These are phyloP conservation scores for Lunularia cruciata DNA, from an alignment of 225 moss, liverwort and hornwort genomes.

Conservation along the genomic window DNA sequence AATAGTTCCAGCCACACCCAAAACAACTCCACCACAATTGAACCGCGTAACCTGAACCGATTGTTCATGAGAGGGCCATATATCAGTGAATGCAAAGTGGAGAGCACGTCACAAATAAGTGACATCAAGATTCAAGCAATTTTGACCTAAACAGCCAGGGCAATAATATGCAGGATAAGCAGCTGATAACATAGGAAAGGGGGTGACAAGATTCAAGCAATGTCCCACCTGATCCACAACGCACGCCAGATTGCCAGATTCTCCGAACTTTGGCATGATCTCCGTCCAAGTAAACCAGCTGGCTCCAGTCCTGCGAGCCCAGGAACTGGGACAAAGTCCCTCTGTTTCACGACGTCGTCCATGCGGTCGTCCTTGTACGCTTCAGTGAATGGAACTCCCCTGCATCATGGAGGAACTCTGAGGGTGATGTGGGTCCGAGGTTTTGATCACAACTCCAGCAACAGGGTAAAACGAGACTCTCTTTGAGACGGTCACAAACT, in stretches of 20 bases:
- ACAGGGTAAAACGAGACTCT: conserved; percentile 37
- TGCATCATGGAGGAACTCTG: conserved; percentile 26
- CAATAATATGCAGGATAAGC: not conserved
- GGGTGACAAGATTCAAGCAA: not conserved
- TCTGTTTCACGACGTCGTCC: conserved; percentile 15
- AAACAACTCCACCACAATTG: conserved; percentile 34
- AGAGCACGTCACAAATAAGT: not conserved
- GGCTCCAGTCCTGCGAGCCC: conserved; percentile 38
- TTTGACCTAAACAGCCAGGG: not conserved
- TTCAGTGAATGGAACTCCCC: conserved; percentile 43
- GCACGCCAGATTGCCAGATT: conserved; percentile 25
- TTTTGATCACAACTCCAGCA: conserved; percentile 40
- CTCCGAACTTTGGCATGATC: conserved; percentile 19
- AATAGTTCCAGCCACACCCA: conserved; percentile 40
- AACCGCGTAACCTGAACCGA: conserved; percentile 50
- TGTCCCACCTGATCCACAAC: conserved; percentile 32
- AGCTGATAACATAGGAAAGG: not conserved
- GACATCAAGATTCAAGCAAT: not conserved
- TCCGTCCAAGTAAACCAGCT: conserved; percentile 28
- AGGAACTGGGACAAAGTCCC: conserved; percentile 6
- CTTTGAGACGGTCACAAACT: conserved; percentile 25
- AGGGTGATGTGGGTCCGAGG: conserved; percentile 31
- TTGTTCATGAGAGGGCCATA: too few species aligned
- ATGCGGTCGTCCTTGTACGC: conserved; percentile 31
- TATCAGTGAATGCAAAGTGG: conserved; percentile 3